Base-by-base conservation (phyloP, 495 filamentous ascomycete genomes). In the Penicillium pulvis region DNA sequence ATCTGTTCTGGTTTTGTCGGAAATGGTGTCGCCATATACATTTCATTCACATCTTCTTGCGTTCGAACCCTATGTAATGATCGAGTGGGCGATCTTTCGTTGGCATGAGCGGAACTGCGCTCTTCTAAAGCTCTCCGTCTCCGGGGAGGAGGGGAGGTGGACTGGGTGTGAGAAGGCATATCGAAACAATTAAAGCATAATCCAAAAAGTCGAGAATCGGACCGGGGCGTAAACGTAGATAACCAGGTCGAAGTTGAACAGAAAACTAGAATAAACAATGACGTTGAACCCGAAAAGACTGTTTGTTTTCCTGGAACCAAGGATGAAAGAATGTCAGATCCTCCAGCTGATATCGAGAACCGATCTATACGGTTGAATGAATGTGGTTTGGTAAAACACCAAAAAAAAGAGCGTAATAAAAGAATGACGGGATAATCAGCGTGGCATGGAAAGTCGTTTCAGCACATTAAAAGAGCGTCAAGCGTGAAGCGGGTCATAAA, bases 1-100 rank as follows among this genome's bases (percentile, higher is more conserved):
- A 83, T 71, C 52, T 83, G 81, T 55, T 77, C 79, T 31, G 80
- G 78, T 49, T 81, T 81, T 35, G 81, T 82, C 17, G 81, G 81
- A 60, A 75, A 83, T 16, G 81, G 79, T 11, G 71, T 79, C 35
- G 71, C 66, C 23, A 67, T 69, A 62, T 81, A 80, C 39, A 79
- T 64, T 61, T 76, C 68, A 61, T 76, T 67, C 6, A 65, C 61
- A 53, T 77, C 74, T 53, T 78, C 63, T 53, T 74, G 62, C 11
- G 74, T 72, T 20, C 59, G 70, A 11, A 73, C 64, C 48, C 71
- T 61, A 44, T 76, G 77, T 43, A 78, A 58, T 20, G 73, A 75
- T 20, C 67, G 60, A 14, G 73, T 67, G 17, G 69, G 71, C 1
- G 74, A 73, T 56, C 65, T 63, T 58, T 77, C 71, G 55, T 84